Conservation (phyloP, 2,329 filamentous ascomycete species). For the Truncatella angustata region DNA sequence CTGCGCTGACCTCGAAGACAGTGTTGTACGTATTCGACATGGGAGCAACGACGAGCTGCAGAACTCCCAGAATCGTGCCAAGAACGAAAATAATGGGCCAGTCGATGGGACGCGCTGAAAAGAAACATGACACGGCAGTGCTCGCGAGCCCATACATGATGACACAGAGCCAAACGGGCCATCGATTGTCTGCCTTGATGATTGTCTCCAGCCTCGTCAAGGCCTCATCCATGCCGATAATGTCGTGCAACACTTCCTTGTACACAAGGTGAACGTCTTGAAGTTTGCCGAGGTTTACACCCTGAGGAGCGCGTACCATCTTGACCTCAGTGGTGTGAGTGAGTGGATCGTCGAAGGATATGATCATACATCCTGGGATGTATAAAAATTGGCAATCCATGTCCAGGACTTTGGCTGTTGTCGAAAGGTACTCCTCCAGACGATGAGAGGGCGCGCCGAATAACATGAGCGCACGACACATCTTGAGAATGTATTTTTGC, state of each 20-base stretch:
- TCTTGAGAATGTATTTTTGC: conserved; percentile 78
- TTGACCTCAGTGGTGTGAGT: conserved; percentile 68
- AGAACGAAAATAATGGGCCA: conserved; percentile 76
- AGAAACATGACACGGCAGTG: conserved; percentile 75
- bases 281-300: conserved; percentile 60
- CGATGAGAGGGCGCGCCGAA: conserved; percentile 90
- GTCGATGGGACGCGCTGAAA: conserved; percentile 73
- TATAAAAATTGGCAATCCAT: conserved; percentile 92
- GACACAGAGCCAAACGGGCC: conserved; percentile 53
- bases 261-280: conserved; percentile 61
- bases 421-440: conserved; percentile 86
- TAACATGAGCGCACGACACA: conserved; percentile 83
- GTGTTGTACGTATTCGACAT: conserved; percentile 67
- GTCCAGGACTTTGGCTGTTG: conserved; percentile 81
- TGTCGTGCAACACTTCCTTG: conserved; percentile 63
- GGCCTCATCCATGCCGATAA: conserved; percentile 57
- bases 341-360: conserved; percentile 75
- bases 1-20: conserved; percentile 51
- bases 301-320: conserved; percentile 57
- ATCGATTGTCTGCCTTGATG: conserved; percentile 42
- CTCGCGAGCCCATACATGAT: conserved; percentile 74
- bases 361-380: conserved; percentile 89
- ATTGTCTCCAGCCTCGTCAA: conserved; percentile 51
- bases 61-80: conserved; percentile 70
- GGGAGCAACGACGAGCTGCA: conserved; percentile 74